Base-by-base conservation (phyloP, 2,329 filamentous ascomycete species). In the Lecanicillium sp. region DNA sequence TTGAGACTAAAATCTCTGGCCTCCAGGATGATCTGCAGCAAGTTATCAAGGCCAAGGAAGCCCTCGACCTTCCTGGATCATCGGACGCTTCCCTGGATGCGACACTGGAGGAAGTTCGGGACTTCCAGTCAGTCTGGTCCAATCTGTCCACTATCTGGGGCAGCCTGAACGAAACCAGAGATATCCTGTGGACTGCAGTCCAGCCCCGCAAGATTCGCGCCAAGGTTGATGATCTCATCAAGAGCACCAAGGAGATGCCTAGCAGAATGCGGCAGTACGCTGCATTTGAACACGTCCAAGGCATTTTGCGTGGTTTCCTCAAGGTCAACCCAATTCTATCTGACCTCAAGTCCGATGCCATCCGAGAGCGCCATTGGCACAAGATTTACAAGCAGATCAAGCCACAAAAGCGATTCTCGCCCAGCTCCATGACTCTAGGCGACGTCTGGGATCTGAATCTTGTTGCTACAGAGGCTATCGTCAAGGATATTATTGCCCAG, bases 191-290 rank as follows among this genome's bases (percentile, higher is more conserved):
- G 94, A 94, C 84, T 41, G 95, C 87, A 54, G 85, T 98, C 2
- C 88, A 97, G 56, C 90, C 94, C 8, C 79, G 92, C 46, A 98
- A 97, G 65, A 79, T 98, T 42, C 80, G 92, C 28, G 78, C 85
- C 50, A 85, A 87, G 45, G 81, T 99, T 36, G 90, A 98, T 55
- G 82, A 84, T 34, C 74, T 97, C 38, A 87, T 97, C 59, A 95
- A 95, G 69, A 94, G 94, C 76, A 97, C 89, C 27, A 97, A 95
- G 65, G 90, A 97, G 46, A 97, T 98, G 92, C 92, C 94, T 0
- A 95, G 88, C 62, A 82, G 92, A 43, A 97, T 98, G 90, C 82
- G 94, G 44, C 94, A 98, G 56, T 99, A 99, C 60, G 90, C 94
- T 50, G 94, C 94, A n/a, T 99, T 98, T 57, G 94, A 98, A 61